phyloP scores from a whole-genome alignment of 2,329 filamentous ascomycete genomes.

The Colletotrichum liriopes region DNA sequence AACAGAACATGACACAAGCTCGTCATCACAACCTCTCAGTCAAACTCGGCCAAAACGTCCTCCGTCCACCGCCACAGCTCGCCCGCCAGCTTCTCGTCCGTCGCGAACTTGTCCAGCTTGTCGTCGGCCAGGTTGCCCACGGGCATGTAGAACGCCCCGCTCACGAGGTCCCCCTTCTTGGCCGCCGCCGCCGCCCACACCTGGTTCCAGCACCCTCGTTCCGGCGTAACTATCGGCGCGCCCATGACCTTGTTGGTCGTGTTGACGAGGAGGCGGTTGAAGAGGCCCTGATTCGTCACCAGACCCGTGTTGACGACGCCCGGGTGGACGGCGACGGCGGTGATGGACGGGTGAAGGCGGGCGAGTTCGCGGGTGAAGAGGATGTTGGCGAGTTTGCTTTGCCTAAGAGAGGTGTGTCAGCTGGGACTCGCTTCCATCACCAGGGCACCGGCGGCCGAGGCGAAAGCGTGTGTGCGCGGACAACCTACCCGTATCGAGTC shows the following conservation, averaged over 20 bases:
- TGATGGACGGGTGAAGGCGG: constrained; percentile 48
- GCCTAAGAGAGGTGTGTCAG: constrained; percentile 22
- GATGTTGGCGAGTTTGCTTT: constrained; percentile 54
- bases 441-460: too few species aligned
- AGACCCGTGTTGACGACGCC: constrained; percentile 50
- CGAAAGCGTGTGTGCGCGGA: too few species aligned
- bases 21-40: neutral
- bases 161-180: constrained; percentile 42
- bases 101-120: constrained; percentile 44
- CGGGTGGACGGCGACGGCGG: constrained; percentile 49
- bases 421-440: too few species aligned
- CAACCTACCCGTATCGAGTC: constrained; percentile 44
- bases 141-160: constrained; percentile 49
- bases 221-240: constrained; percentile 45
- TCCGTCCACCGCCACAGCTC: constrained; percentile 59
- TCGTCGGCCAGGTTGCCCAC: constrained; percentile 47
- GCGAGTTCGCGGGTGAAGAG: constrained; percentile 52
- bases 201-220: constrained; percentile 51
- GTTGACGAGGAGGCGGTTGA: constrained; percentile 47
- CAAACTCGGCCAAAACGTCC: constrained; percentile 33
- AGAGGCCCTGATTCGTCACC: constrained; percentile 46
- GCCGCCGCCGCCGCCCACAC: constrained; percentile 51
- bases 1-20: too few species aligned
- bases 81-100: constrained; percentile 50
- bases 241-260: constrained; percentile 44